These are phyloP conservation scores for Ceratonia siliqua DNA, from an alignment of 306 rosid genomes.

Conservation along the genomic window DNA sequence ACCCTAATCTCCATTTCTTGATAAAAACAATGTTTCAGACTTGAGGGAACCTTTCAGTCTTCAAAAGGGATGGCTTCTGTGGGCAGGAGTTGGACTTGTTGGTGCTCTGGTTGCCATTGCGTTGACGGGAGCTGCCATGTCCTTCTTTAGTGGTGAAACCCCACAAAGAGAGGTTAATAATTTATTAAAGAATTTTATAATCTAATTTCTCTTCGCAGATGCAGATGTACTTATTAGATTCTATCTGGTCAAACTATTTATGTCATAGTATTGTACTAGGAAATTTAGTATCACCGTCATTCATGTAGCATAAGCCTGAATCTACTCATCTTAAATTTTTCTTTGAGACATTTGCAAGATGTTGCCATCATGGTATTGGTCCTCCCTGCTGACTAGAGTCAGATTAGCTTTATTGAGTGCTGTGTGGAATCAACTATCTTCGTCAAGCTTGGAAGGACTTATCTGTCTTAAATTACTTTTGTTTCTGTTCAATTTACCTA, in stretches of 20 bases:
- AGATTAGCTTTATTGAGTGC: conserved; percentile 2
- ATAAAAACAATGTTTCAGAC: conserved; percentile 56
- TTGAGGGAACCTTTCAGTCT: conserved; percentile 77
- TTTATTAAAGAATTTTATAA: conserved; percentile 16
- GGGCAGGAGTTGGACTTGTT: conserved; percentile 91
- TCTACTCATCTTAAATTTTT: conserved; percentile 13
- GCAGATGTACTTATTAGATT: conserved; percentile 24
- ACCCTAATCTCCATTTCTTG: conserved; percentile 14
- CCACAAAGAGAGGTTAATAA: conserved; percentile 81
- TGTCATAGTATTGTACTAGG: not conserved
- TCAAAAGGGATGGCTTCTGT: conserved; percentile 91
- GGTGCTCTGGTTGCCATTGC: conserved; percentile 76
- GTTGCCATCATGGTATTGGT: conserved; percentile 3
- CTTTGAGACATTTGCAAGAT: conserved; percentile 2
- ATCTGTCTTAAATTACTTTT: conserved; percentile 16
- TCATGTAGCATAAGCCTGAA: conserved; percentile 15
- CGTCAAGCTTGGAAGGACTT: not conserved
- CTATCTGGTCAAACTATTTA: conserved; percentile 18
- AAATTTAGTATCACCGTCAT: not conserved
- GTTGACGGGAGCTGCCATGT: conserved; percentile 67
- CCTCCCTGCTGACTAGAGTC: conserved; percentile 16
- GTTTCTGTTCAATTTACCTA: conserved; percentile 19
- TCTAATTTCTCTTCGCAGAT: not conserved
- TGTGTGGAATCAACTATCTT: conserved; percentile 2
- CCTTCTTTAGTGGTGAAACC: conserved; percentile 67